phyloP scores from a whole-genome alignment of 306 rosid species.

The Pachyrhizus erosus region DNA sequence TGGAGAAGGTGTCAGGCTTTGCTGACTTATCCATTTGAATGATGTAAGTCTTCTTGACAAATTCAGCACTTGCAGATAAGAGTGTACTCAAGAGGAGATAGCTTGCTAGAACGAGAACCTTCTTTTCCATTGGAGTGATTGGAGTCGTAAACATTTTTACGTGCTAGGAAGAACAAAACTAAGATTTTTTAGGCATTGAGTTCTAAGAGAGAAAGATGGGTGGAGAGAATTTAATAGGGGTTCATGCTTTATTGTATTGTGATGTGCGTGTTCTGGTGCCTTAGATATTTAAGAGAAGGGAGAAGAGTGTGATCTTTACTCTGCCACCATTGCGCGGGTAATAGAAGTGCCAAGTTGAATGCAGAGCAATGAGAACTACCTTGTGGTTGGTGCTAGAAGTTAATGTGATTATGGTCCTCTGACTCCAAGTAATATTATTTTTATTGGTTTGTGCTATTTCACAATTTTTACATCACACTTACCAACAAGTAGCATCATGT shows the following conservation, averaged over 20 bases:
- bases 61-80: conserved; percentile 48
- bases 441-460: conserved; percentile 2
- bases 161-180: conserved; percentile 19
- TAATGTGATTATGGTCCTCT: conserved; percentile 41
- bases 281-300: conserved; percentile 31
- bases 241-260: conserved; percentile 1
- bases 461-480: conserved; percentile 31
- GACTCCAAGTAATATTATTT: neutral
- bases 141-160: conserved; percentile 48
- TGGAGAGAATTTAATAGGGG: conserved; percentile 27
- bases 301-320: conserved; percentile 11
- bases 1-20: conserved; percentile 62
- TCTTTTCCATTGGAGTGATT: conserved; percentile 46
- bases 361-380: conserved; percentile 41
- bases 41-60: conserved; percentile 61
- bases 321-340: conserved; percentile 34
- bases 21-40: conserved; percentile 87
- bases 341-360: conserved; percentile 55
- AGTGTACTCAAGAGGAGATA: conserved; percentile 45
- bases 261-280: conserved; percentile 2
- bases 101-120: conserved; percentile 44
- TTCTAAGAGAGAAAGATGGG: conserved; percentile 15
- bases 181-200: conserved; percentile 10
- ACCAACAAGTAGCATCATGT: conserved; percentile 35
- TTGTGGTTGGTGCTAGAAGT: conserved; percentile 49